Evolutionary conservation across 129 eudicot genomes (phyloP), one percentile per base, ranked within the genome.

Genomic region (Flaveria bidentis): DNA sequence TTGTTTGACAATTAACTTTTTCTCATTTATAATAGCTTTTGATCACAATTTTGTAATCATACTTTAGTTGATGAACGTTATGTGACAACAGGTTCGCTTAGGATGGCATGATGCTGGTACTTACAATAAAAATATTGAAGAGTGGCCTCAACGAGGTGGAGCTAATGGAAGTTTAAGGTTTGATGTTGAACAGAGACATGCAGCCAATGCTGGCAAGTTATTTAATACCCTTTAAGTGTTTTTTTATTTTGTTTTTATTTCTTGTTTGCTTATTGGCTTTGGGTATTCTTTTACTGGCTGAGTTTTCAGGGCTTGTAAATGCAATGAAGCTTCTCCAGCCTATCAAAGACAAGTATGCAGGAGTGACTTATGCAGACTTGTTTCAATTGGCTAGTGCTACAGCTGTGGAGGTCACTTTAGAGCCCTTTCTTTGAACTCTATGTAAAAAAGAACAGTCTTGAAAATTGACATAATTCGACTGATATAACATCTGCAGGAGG

Each of bases 71-170:
- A 50, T 73, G 8, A 66, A 41, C 71, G 17, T 74, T 28, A 67
- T 53, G 23, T 69, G 60, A 47, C 64, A 11, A 68, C 76, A 93
- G 99, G 97, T 91, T 69, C 96, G 99, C 62, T 71, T 94, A 55
- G 99, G 99, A 49, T 94, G 99, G 99, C 99, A 94, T 84, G 99
- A 94, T 85, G 93, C 99, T 75, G 99, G 99, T 58, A 94, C 99
- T 33, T 89, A 91, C 81, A 84, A 94, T 83, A 94, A 89, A 84
- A 83, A 89, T 72, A 94, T 94, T 55, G 85, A 84, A 79, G 99
- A 94, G 57, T 94, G 99, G 99, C 99, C 99, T 51, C 85, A 84
- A 75, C 86, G 96, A 76, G 99, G 99, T 72, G 99, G 99, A 69
- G 99, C 96, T 74, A 94, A 94, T 87, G 99, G 97, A 80, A 94